Evolutionary conservation across 129 eudicot genomes (phyloP), one percentile per base, ranked within the genome.

Genomic region (Lactuca sativa): DNA sequence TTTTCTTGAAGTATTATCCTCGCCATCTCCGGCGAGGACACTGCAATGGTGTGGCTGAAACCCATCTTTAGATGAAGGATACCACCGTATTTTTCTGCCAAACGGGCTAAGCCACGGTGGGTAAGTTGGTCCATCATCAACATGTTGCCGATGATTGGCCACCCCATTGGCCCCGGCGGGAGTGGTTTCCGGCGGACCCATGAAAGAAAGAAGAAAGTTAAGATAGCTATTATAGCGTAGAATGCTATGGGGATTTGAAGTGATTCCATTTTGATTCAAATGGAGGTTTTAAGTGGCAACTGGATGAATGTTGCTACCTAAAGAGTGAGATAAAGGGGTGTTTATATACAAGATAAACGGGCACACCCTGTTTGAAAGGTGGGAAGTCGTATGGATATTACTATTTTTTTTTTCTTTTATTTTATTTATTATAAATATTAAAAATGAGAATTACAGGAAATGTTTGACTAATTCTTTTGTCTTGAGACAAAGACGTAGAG

Each of bases 131-230:
- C 87, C 91, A 88, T 83, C 86, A 88, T 80, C 57, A 56, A 21
- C 96, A 92, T 88, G 83, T 92, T 92, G n/a, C 98, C 98, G 12
- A 92, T 88, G 21, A 92, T 17, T 13, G 98, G 98, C 87, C 89
- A 87, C 3, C 98, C 96, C 55, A 16, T 80, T 0, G 98, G 98
- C 6, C 98, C 98, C 0, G 98, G 98, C 4, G 98, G 98, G 38
- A 81, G 75, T 0, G 71, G 85, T 62, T 80, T 88, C 3, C 82
- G 88, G 4, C 82, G 80, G 3, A 76, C 54, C 55, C 64, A 32
- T 2, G 71, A 60, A 0, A 85, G 5, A 9, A 86, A 60, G 8
- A 59, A 72, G 0, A 83, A 9, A 9, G 73, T 49, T 0, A 88
- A 15, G 3, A 85, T 51, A 38, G 90, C 77, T 54, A 80, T n/a